Conservation (phyloP, 352 stramenopile species). For the Phytophthora ohioensis region DNA sequence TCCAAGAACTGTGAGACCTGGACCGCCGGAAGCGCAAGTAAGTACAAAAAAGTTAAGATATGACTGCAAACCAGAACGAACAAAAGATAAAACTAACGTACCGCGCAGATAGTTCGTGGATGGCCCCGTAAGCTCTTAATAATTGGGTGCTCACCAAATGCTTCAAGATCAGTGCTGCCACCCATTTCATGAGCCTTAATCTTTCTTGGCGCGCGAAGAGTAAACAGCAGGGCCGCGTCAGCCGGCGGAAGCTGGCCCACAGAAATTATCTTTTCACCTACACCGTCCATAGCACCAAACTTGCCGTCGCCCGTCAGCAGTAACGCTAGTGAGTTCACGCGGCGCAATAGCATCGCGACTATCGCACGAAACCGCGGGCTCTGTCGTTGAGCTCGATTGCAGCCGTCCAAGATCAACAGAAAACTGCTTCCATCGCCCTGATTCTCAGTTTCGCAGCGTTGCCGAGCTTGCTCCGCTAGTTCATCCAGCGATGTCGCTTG, state of each 20-base stretch:
- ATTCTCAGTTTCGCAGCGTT: constrained; percentile 40
- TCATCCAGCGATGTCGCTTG: constrained; percentile 46
- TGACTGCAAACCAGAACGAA: background rate
- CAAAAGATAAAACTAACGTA: constrained; percentile 21
- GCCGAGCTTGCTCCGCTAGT: constrained; percentile 63
- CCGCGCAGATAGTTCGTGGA: constrained; percentile 76
- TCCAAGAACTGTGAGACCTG: constrained; percentile 84
- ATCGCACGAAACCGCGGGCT: constrained; percentile 55
- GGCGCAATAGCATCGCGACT: constrained; percentile 62
- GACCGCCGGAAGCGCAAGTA: background rate
- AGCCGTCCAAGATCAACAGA: constrained; percentile 83
- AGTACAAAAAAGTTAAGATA: background rate
- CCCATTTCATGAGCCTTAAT: constrained; percentile 86
- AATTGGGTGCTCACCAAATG: constrained; percentile 72
- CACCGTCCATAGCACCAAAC: constrained; percentile 80
- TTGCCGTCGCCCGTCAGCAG: constrained; percentile 78
- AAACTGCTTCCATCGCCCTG: constrained; percentile 52
- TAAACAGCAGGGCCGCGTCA: constrained; percentile 81
- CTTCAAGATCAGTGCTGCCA: constrained; percentile 62
- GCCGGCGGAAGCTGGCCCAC: constrained; percentile 70
- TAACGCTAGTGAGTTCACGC: constrained; percentile 68
- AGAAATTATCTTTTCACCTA: constrained; percentile 80
- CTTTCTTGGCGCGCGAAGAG: constrained; percentile 73
- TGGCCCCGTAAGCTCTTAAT: constrained; percentile 71
- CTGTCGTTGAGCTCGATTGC: constrained; percentile 59